Conservation (phyloP, 805 yeast species). For the Starmerella floricola region DNA sequence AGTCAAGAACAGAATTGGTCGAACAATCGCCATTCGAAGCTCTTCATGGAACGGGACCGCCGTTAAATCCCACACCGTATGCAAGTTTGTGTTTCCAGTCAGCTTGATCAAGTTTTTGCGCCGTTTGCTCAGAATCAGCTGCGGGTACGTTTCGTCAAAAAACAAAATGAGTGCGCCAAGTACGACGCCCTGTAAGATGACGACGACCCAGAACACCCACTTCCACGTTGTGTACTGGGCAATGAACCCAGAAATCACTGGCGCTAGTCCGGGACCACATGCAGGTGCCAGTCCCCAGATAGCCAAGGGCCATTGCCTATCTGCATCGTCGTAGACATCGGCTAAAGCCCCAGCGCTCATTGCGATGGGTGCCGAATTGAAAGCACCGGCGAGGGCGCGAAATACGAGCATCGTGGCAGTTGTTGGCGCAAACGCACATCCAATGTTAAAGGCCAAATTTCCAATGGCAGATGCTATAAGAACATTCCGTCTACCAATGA, state of each 20-base stretch:
- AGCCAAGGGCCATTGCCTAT: constrained; percentile 46
- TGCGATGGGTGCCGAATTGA: constrained; percentile 55
- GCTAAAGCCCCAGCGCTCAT: constrained; percentile 61
- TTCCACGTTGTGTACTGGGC: constrained; percentile 44
- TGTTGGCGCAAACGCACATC: constrained; percentile 48
- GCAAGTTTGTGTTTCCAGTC: constrained; percentile 46
- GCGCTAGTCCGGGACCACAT: constrained; percentile 43
- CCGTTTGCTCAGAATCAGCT: constrained; percentile 38
- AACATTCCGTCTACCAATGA: constrained; percentile 49
- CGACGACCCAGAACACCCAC: constrained; percentile 50
- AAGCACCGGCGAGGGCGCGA: constrained; percentile 53
- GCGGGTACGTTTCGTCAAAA: constrained; percentile 49
- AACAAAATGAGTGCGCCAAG: constrained; percentile 36
- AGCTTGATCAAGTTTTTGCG: constrained; percentile 38
- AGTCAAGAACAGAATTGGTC: constrained; percentile 43
- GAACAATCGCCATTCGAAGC: constrained; percentile 36
- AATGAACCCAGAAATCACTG: constrained; percentile 41
- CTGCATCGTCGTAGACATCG: constrained; percentile 42
- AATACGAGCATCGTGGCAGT: constrained; percentile 46
- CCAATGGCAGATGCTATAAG: constrained; percentile 42
- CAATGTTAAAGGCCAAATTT: constrained; percentile 33
- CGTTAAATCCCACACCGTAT: constrained; percentile 43
- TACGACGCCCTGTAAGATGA: constrained; percentile 42
- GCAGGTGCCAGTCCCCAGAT: constrained; percentile 49
- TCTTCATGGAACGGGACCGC: constrained; percentile 19